Evolutionary conservation across 768 basidiomycete species (phyloP).

Genomic region (Tremella yokohamensis): DNA sequence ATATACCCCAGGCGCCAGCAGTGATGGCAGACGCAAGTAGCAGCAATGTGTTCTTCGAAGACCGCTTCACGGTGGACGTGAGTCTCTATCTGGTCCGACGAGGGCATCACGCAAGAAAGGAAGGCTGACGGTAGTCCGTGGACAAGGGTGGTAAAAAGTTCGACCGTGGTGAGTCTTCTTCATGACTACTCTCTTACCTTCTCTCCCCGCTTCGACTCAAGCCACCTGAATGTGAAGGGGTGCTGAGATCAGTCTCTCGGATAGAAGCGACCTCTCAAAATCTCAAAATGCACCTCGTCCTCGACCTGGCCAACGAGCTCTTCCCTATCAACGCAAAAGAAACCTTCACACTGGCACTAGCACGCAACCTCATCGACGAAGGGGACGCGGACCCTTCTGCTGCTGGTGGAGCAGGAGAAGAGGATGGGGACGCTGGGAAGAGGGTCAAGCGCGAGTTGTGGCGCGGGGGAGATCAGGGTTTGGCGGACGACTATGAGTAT

Average conservation of each 20-base stretch:
- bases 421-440: slow-evolving; percentile 22
- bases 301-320: slow-evolving; percentile 92
- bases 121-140: slow-evolving; percentile 31
- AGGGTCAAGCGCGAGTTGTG: slow-evolving; percentile 52
- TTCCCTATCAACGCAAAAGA: slow-evolving; percentile 69
- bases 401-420: slow-evolving; percentile 17
- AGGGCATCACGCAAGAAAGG: not conserved
- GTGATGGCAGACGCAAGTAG: slow-evolving; percentile 29
- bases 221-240: not conserved
- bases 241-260: slow-evolving; percentile 67
- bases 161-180: slow-evolving; percentile 84
- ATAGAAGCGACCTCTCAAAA: slow-evolving; percentile 85
- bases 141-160: slow-evolving; percentile 86
- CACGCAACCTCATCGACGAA: slow-evolving; percentile 50
- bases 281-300: slow-evolving; percentile 83
- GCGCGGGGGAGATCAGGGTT: slow-evolving; percentile 70
- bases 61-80: slow-evolving; percentile 78
- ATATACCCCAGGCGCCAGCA: not conserved
- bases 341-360: slow-evolving; percentile 78
- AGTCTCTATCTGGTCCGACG: slow-evolving; percentile 50
- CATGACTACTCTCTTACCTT: no score
- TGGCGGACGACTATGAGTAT: slow-evolving; percentile 97
- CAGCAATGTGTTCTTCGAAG: slow-evolving; percentile 73
- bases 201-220: no score
- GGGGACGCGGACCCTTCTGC: slow-evolving; percentile 29